Evolutionary conservation across 495 filamentous ascomycete genomes (phyloP), one percentile per base, ranked within the genome.

Genomic region (Barbatosphaeria neglecta): DNA sequence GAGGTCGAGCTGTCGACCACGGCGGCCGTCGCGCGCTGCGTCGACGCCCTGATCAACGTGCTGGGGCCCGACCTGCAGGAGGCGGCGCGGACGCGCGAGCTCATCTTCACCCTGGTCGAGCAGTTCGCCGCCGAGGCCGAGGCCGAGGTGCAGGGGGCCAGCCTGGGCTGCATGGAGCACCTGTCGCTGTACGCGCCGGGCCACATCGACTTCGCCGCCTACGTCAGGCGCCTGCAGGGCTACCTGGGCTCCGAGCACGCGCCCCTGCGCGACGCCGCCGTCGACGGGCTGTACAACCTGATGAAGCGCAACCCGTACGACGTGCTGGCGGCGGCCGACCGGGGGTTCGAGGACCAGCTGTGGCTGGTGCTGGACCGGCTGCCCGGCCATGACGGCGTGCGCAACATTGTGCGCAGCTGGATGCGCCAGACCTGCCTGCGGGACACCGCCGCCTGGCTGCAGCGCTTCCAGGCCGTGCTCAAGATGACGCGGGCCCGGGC

Each of bases 21-120:
- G 2, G 81, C 86, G 10, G 83, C 90, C 1, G 82, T 97, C 43
- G 85, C 85, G 44, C 79, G 87, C 47, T 87, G 88, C 50, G 80
- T 95, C n/a, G 90, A 99, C 59, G 88, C 90, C 23, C 69, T 95
- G 6, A 87, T 99, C 65, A 96, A 96, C 54, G 92, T 97, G 15
- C 76, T 99, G 7, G 92, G 92, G 0, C 92, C 92, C 0, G 93
- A 97, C 56, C 69, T 99, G 6, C 92, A 97, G 62, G 92, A 97
- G 50, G 82, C 90, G 51, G 77, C 76, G n/a, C 96, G 95, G 64
- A 84, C 86, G 5, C 75, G 92, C 41, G 89, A 95, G 57, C 69
- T 97, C 19, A 93, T 97, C 43, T 70, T 96, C 48, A 94, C 82
- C 0, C 76, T 97, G 1, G 81, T 95, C 19, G 74, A 77, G 2